phyloP scores from a whole-genome alignment of 2,329 filamentous ascomycete genomes.

The Cladosporium colombiae region DNA sequence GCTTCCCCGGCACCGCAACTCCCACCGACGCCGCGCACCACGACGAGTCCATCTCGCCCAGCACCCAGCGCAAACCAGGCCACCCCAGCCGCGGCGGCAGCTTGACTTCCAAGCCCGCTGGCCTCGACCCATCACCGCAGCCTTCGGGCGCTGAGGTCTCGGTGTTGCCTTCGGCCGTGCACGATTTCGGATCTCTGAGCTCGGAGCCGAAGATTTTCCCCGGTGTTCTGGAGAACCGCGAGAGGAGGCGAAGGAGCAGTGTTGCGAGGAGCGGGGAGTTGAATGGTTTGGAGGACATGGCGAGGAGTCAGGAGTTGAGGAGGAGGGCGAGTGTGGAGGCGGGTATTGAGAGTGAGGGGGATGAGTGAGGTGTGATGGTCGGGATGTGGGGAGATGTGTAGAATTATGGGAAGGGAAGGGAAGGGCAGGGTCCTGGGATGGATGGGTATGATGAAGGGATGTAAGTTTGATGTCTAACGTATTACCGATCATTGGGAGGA shows the following conservation, averaged over 20 bases:
- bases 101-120: neutral
- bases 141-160: slow-evolving; percentile 34
- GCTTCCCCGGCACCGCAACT: slow-evolving; percentile 34
- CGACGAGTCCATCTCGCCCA: slow-evolving; percentile 24
- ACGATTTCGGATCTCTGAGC: slow-evolving; percentile 46
- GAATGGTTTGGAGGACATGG: slow-evolving; percentile 3
- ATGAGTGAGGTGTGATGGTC: slow-evolving; percentile 10
- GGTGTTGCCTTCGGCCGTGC: slow-evolving; percentile 37
- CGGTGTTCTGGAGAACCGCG: slow-evolving; percentile 59
- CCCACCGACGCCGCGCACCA: slow-evolving; percentile 37
- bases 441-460: neutral
- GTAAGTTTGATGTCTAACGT: neutral
- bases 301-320: slow-evolving; percentile 17
- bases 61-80: slow-evolving; percentile 9
- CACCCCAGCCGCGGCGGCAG: slow-evolving; percentile 23
- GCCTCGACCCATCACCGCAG: slow-evolving; percentile 25
- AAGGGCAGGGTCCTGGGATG: neutral
- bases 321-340: slow-evolving; percentile 14
- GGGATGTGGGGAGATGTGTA: neutral
- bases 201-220: slow-evolving; percentile 71
- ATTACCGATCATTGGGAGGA: neutral
- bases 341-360: slow-evolving; percentile 22
- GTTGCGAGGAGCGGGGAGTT: slow-evolving; percentile 4
- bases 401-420: neutral
- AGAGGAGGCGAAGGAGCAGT: slow-evolving; percentile 29